Evolutionary conservation across 2,329 filamentous ascomycete species (phyloP).

Genomic region (Myrmaecium sp.): DNA sequence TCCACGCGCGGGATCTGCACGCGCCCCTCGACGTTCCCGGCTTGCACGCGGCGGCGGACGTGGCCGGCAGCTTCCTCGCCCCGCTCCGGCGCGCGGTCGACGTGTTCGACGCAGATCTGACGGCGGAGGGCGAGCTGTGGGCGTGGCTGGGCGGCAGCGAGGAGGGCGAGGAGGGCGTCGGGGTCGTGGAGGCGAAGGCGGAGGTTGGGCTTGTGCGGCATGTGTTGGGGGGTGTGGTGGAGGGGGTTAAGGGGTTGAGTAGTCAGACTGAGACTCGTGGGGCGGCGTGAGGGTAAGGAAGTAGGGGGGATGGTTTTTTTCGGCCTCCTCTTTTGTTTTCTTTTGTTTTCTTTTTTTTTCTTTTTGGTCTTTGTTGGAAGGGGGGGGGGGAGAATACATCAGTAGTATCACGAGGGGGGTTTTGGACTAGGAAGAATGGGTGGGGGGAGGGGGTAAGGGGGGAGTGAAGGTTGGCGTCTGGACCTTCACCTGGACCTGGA

Average conservation of each 20-base stretch:
- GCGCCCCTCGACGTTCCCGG: constrained; percentile 28
- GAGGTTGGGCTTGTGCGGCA: no score
- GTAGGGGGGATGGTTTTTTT: no score
- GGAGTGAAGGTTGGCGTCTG: no score
- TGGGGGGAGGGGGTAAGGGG: no score
- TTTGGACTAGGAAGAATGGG: no score
- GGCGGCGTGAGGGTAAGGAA: constrained; percentile 2
- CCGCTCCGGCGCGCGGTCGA: constrained; percentile 23
- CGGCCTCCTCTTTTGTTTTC: no score
- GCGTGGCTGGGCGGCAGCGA: constrained; percentile 10
- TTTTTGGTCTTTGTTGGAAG: no score
- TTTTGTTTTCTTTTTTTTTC: no score
- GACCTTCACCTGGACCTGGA: no score
- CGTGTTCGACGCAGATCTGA: constrained; percentile 20
- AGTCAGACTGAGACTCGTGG: no score
- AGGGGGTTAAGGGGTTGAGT: constrained; percentile 6
- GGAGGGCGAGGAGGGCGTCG: constrained; percentile 17
- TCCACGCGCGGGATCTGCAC: constrained; percentile 32
- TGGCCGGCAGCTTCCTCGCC: constrained; percentile 25
- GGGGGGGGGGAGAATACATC: no score
- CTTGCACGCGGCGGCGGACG: constrained; percentile 22
- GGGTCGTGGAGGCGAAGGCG: constrained; percentile 18
- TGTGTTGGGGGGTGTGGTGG: constrained; percentile 18
- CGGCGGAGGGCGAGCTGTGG: constrained; percentile 17
- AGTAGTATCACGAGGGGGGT: no score